Conservation (phyloP, 495 filamentous ascomycete genomes). For the Tetracladium setigerum region DNA sequence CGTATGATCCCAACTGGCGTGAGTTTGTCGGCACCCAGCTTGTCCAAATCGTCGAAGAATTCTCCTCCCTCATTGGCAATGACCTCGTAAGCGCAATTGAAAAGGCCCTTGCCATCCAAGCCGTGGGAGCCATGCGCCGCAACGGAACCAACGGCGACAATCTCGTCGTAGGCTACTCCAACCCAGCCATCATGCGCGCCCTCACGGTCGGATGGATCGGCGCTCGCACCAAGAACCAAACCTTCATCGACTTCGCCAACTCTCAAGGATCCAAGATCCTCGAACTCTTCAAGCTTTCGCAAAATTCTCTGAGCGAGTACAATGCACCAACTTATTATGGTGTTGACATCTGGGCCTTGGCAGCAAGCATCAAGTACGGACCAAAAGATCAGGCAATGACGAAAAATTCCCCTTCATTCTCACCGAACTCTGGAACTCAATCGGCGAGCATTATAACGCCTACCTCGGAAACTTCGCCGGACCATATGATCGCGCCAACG, state of each 20-base stretch:
- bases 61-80: constrained; percentile 20
- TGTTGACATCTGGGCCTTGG: constrained; percentile 25
- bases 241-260: constrained; percentile 24
- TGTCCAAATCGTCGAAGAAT: constrained; percentile 26
- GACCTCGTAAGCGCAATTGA: constrained; percentile 19
- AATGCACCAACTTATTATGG: constrained; percentile 26
- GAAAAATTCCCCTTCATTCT: constrained; percentile 17
- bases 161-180: constrained; percentile 22
- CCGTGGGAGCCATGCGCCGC: constrained; percentile 24
- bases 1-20: constrained; percentile 27
- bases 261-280: constrained; percentile 18
- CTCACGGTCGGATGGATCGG: constrained; percentile 25
- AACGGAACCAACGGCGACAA: constrained; percentile 27
- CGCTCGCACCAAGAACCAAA: constrained; percentile 19
- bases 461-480: constrained; percentile 16
- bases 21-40: constrained; percentile 26
- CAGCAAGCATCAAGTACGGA: constrained; percentile 23
- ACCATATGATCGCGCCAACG: constrained; percentile 25
- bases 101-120: constrained; percentile 23
- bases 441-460: constrained; percentile 24
- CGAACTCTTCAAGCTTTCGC: constrained; percentile 22
- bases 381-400: constrained; percentile 18
- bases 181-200: constrained; percentile 24
- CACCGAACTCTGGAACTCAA: constrained; percentile 21
- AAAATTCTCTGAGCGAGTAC: constrained; percentile 22